A percentile compares a stretch with the other conserved stretches of the same genome.
phyloP scores from a whole-genome alignment of 192 early-diverging fungal species.

The Entophlyctis luteolus region DNA sequence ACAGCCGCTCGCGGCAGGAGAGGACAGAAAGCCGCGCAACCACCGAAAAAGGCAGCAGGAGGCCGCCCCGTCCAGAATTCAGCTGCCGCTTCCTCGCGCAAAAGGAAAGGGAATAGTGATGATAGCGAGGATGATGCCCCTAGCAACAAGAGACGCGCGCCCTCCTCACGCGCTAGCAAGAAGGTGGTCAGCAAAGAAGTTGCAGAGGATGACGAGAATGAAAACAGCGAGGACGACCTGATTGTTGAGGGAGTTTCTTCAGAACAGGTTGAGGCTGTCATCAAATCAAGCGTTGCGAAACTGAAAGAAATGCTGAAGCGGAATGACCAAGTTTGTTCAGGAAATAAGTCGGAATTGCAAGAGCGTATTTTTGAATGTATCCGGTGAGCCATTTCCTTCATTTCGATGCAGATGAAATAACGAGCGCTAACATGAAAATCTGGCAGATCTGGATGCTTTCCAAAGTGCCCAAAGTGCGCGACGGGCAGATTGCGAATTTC shows the following conservation, averaged over 20 bases:
- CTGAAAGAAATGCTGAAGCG: neutral
- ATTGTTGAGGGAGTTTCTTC: neutral
- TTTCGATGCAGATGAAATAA: too few species aligned
- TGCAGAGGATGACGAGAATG: neutral
- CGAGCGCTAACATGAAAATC: too few species aligned
- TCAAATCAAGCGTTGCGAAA: neutral
- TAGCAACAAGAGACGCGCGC: neutral
- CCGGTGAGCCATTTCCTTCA: too few species aligned
- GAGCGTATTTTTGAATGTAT: neutral
- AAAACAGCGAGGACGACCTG: neutral
- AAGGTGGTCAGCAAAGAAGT: too few species aligned
- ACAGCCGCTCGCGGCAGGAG: too few species aligned
- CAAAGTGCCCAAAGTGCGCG: slow-evolving; percentile 5
- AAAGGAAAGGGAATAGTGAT: too few species aligned
- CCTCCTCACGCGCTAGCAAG: neutral
- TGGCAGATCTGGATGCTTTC: neutral
- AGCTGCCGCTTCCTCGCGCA: too few species aligned
- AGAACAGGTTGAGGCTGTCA: neutral
- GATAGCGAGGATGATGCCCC: neutral
- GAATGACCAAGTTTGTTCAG: neutral
- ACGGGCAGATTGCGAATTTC: neutral
- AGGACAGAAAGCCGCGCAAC: too few species aligned
- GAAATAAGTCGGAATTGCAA: neutral
- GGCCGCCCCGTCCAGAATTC: too few species aligned
- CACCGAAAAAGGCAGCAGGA: too few species aligned